Base-by-base conservation (phyloP, 768 basidiomycete species). In the Russula sp. region DNA sequence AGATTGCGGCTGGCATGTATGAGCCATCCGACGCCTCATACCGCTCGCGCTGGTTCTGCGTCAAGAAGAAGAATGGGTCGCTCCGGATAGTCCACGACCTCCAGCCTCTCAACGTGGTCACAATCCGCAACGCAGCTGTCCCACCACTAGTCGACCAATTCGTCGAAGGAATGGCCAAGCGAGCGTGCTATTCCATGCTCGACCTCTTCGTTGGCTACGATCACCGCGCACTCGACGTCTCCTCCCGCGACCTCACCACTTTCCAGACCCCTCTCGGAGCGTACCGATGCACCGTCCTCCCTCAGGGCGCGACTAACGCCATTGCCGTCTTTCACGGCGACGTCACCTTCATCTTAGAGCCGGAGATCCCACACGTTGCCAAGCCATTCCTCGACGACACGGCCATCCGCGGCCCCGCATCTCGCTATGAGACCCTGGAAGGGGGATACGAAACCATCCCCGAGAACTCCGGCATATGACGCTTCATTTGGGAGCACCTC, bases 301-400 rank as follows among this genome's bases (percentile, higher is more conserved):
- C 77, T 0, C 77, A 77, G 75, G 80, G 78, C 0, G 76, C 69
- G 45, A 78, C 78, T 0, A 79, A 79, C 32, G 74, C 72, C 0
- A 70, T 74, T 0, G 73, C 72, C 0, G 75, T 79, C 1, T 75
- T 77, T 47, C 76, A 80, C 16, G 75, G 72, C 14, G 72, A 79
- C 56, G 69, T 77, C 8, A 69, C 69, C 0, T 72, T 73, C 38
- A 75, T 79, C 7, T 61, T 81, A 0, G 68, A 74, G 48, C 60
- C 70, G 0, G 74, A 80, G 59, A 79, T 81, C 2, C 77, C 76
- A 18, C 29, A 77, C 3, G 18, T 42, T 18, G 53, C 39, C 3
- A 16, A 16, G 39, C 39, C 53, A 2, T 54, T 18, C 29, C 16
- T 54, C 14, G 53, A 54, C 53, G 41, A 54, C 29, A 32, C 25